Conservation (phyloP, 2,329 filamentous ascomycete species). For the Mariannaea sp. region DNA sequence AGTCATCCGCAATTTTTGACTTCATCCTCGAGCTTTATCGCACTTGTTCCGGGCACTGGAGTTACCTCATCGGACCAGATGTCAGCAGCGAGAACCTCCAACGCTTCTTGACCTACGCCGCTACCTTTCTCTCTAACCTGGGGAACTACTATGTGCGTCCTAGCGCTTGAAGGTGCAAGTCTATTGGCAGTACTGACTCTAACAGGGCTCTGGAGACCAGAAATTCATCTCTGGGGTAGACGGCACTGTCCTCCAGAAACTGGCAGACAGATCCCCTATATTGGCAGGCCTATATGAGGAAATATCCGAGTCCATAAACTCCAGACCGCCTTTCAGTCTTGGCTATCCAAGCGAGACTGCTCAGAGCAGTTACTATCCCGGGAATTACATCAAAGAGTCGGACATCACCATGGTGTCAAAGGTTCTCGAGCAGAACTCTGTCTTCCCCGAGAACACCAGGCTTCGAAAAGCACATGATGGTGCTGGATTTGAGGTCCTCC, state of each 20-base stretch:
- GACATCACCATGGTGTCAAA: conserved; percentile 59
- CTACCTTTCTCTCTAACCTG: conserved; percentile 61
- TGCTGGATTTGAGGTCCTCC: conserved; percentile 53
- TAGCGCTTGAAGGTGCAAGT: background rate
- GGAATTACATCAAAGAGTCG: conserved; percentile 54
- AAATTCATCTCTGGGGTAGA: conserved; percentile 61
- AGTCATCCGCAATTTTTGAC: conserved; percentile 62
- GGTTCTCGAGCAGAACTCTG: conserved; percentile 53
- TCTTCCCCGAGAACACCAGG: conserved; percentile 63
- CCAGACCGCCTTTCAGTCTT: conserved; percentile 57
- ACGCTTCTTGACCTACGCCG: conserved; percentile 60
- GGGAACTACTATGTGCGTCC: conserved; percentile 61
- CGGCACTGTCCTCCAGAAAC: conserved; percentile 46
- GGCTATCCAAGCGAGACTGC: conserved; percentile 58
- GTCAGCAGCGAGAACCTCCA: conserved; percentile 50
- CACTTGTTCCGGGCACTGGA: conserved; percentile 57
- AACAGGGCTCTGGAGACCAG: conserved; percentile 58
- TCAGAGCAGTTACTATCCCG: conserved; percentile 61
- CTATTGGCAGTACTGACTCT: conserved; percentile 4
- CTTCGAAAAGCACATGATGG: conserved; percentile 41
- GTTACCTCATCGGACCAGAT: conserved; percentile 47
- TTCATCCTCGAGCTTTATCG: conserved; percentile 60
- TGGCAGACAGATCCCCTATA: conserved; percentile 44
- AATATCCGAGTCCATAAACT: conserved; percentile 51
- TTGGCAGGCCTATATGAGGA: conserved; percentile 39